phyloP scores from a whole-genome alignment of 2,329 filamentous ascomycete species.

The Grosmannia huntii region DNA sequence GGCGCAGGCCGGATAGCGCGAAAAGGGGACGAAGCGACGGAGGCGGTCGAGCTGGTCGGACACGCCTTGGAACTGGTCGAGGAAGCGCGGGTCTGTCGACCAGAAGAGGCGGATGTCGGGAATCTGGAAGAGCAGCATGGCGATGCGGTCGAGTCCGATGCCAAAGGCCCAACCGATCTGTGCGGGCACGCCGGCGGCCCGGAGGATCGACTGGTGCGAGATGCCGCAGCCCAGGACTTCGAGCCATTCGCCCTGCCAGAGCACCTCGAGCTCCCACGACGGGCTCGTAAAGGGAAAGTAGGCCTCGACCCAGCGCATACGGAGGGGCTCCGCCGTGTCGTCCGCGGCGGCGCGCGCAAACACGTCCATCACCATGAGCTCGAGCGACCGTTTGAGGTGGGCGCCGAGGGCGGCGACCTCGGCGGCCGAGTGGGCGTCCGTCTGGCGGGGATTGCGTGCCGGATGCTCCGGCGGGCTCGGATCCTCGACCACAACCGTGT shows the following conservation, averaged over 20 bases:
- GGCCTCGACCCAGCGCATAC: constrained; percentile 87
- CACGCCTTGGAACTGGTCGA: constrained; percentile 66
- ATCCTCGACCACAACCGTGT: constrained; percentile 70
- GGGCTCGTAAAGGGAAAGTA: constrained; percentile 97
- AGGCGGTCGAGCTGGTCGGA: constrained; percentile 35
- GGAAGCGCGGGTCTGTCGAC: constrained; percentile 73
- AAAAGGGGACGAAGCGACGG: constrained; percentile 70
- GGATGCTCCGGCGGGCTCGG: constrained; percentile 65
- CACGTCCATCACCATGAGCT: constrained; percentile 80
- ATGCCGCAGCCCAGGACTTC: constrained; percentile 92
- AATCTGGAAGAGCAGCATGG: constrained; percentile 94
- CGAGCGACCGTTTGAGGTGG: constrained; percentile 80
- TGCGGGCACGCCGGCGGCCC: constrained; percentile 60
- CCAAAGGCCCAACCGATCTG: constrained; percentile 93
- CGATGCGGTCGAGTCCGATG: constrained; percentile 83
- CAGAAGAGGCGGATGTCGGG: constrained; percentile 96
- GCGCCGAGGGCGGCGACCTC: constrained; percentile 73
- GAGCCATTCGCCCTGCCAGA: constrained; percentile 89
- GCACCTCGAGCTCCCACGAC: constrained; percentile 91
- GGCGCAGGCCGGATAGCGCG: constrained; percentile 76
- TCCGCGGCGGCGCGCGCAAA: constrained; percentile 54
- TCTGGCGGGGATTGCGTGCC: constrained; percentile 73
- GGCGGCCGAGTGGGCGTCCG: constrained; percentile 52
- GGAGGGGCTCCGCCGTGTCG: constrained; percentile 43
- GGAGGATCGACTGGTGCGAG: constrained; percentile 69